Percentiles rank a stretch among this genome's conserved stretches.
Evolutionary conservation across 371 early-diverging fungal species (phyloP).

Genomic region (Mortierella sp.): DNA sequence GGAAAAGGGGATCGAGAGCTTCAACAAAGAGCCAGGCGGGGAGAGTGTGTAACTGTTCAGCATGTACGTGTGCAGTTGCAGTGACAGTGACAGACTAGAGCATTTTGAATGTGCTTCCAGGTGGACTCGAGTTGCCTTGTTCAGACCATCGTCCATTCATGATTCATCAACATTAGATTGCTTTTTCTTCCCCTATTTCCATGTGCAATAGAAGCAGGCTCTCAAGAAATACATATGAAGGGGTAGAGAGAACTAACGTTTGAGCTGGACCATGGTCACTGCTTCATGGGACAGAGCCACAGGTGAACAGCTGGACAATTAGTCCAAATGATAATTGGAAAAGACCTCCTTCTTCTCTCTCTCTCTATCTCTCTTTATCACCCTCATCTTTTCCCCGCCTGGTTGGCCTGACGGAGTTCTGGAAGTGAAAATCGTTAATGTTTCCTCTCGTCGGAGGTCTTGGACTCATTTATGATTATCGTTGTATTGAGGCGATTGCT

Average conservation of each 20-base stretch:
- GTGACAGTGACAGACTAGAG: too few species aligned
- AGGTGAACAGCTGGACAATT: not conserved
- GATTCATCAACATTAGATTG: not conserved
- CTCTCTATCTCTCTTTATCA: too few species aligned
- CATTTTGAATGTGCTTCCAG: constrained; percentile 1
- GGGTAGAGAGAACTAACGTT: not conserved
- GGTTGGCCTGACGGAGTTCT: not conserved
- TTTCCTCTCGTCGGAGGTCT: not conserved
- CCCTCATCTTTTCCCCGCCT: too few species aligned
- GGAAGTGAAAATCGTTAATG: not conserved
- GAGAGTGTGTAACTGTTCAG: too few species aligned
- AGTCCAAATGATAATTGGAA: not conserved
- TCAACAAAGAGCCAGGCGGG: too few species aligned
- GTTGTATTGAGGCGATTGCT: not conserved
- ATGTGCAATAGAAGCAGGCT: constrained; percentile 1
- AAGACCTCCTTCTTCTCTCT: not conserved
- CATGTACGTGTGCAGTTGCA: too few species aligned
- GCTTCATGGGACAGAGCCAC: not conserved
- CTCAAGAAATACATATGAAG: not conserved
- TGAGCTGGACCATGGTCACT: not conserved
- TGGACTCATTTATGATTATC: not conserved
- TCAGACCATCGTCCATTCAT: not conserved
- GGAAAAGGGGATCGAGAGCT: not conserved
- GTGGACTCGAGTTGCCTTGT: constrained; percentile 9
- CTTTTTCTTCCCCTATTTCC: not conserved